Percentiles rank a stretch among this genome's conserved stretches.
phyloP scores from a whole-genome alignment of 176 grass and related monocot species.

The Oryza glumipatula region DNA sequence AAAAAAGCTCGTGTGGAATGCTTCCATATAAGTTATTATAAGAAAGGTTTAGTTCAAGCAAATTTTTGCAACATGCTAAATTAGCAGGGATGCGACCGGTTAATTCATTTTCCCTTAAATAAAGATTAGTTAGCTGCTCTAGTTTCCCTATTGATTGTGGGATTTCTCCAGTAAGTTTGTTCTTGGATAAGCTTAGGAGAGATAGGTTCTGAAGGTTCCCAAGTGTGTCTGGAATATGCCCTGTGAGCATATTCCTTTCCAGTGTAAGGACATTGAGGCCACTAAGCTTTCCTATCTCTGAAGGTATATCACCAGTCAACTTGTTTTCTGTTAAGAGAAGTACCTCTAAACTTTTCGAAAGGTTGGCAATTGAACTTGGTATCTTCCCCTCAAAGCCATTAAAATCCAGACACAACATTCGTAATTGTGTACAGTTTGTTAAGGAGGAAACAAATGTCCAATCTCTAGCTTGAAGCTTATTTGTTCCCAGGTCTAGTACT shows the following conservation, averaged over 20 bases:
- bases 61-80: slow-evolving; percentile 4
- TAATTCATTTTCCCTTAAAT: slow-evolving; percentile 18
- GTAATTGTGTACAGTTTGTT: slow-evolving; percentile 3
- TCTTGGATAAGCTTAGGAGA: not conserved
- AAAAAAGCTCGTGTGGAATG: not conserved
- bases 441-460: slow-evolving; percentile 24
- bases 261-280: not conserved
- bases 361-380: not conserved
- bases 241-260: not conserved
- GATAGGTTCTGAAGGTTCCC: not conserved
- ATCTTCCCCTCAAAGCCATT: slow-evolving; percentile 24
- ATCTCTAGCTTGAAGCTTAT: slow-evolving; percentile 1
- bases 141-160: slow-evolving; percentile 28
- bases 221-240: not conserved
- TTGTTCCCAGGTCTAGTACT: not conserved
- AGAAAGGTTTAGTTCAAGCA: slow-evolving; percentile 36
- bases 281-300: not conserved
- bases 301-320: not conserved
- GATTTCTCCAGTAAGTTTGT: slow-evolving; percentile 34
- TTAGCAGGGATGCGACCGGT: slow-evolving; percentile 3
- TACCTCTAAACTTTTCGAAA: too few species aligned
- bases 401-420: not conserved
- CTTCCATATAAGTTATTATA: slow-evolving; percentile 28
- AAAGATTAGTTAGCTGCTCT: not conserved
- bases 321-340: not conserved